These are phyloP conservation scores for Hyphopichia wangnamkhiaoensis DNA, from an alignment of 1,139 yeast genomes.

Conservation along the genomic window DNA sequence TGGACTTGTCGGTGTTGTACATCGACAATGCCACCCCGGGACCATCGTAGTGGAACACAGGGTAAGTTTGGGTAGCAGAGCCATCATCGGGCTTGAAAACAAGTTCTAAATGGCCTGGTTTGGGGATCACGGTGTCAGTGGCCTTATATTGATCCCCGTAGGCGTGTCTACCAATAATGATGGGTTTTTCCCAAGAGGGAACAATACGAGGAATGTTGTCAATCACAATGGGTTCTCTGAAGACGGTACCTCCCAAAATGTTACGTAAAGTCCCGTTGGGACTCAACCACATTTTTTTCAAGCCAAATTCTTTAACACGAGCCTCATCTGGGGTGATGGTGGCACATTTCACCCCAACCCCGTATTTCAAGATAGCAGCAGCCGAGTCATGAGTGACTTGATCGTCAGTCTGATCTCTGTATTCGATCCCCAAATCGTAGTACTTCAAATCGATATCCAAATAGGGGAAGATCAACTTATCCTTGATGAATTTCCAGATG, in stretches of 20 bases:
- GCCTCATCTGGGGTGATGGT: constrained; percentile 99
- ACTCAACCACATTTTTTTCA: constrained; percentile 96
- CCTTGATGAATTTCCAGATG: constrained; percentile 85
- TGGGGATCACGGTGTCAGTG: constrained; percentile 76
- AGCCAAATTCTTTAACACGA: constrained; percentile 82
- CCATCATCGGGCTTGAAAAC: constrained; percentile 80
- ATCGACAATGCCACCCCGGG: constrained; percentile 89
- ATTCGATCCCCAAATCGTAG: constrained; percentile 83
- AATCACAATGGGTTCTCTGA: constrained; percentile 94
- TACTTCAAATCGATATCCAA: constrained; percentile 86
- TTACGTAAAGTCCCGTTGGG: constrained; percentile 97
- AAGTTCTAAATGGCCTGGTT: constrained; percentile 76
- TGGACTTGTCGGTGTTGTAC: constrained; percentile 94
- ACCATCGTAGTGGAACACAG: constrained; percentile 72
- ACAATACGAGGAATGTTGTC: constrained; percentile 86
- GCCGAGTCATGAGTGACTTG: constrained; percentile 89
- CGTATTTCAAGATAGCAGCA: constrained; percentile 80
- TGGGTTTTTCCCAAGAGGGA: constrained; percentile 93
- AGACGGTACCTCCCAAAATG: constrained; percentile 92
- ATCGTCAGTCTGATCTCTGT: constrained; percentile 86
- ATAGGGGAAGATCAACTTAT: constrained; percentile 79
- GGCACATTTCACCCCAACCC: constrained; percentile 95
- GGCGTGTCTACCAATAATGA: constrained; percentile 95
- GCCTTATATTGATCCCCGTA: constrained; percentile 97
- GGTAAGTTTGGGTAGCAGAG: constrained; percentile 49